Percentiles rank a stretch among this genome's conserved stretches.
Evolutionary conservation across 345 rosid genomes (phyloP).

Genomic region (Lenwebbia sp.): DNA sequence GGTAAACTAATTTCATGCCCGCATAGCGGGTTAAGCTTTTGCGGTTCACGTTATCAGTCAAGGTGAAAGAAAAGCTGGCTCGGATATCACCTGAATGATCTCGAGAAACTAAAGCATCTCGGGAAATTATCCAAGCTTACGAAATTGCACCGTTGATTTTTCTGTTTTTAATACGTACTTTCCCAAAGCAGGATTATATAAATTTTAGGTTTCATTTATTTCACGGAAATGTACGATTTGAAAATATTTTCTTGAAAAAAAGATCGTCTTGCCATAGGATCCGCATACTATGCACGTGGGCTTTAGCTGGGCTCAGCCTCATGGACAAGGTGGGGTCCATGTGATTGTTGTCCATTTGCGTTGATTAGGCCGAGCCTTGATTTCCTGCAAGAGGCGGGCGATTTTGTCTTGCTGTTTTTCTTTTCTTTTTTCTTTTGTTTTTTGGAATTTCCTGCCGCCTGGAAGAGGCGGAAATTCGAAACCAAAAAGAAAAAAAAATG

Average conservation of each 20-base stretch:
- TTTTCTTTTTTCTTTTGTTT: neutral
- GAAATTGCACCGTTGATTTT: neutral
- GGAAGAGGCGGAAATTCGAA: too few relatives aligned
- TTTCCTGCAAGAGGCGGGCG: neutral
- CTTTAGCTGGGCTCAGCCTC: neutral
- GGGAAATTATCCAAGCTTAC: neutral
- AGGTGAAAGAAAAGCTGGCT: neutral
- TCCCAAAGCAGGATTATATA: neutral
- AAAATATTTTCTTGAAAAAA: too few relatives aligned
- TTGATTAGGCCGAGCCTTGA: neutral
- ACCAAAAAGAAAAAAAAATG: too few relatives aligned
- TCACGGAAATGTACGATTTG: too few relatives aligned
- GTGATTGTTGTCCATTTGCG: neutral
- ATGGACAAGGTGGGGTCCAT: neutral
- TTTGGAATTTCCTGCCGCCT: neutral
- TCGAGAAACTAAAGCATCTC: neutral
- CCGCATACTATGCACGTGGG: neutral
- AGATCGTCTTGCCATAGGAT: neutral
- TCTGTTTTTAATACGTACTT: neutral
- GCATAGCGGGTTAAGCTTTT: accelerated
- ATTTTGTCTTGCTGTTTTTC: neutral
- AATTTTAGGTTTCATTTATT: neutral
- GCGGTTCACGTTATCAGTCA: accelerated
- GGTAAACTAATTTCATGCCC: neutral
- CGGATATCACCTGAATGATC: accelerated